Evolutionary conservation across 139 green algal species (phyloP).

Genomic region (Chlamydomonas incerta): DNA sequence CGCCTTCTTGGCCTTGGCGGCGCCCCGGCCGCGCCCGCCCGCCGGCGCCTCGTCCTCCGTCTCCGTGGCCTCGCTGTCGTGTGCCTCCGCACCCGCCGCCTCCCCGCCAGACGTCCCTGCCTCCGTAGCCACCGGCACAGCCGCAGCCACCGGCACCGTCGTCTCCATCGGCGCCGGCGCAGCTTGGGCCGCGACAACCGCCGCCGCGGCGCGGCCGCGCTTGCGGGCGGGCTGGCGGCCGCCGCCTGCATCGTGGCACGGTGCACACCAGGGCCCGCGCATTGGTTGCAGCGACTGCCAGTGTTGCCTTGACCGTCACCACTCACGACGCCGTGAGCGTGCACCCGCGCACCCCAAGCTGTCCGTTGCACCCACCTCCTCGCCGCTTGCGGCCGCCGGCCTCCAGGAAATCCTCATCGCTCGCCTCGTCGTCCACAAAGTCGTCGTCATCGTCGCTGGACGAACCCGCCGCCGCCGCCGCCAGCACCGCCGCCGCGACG

Average conservation of each 20-base stretch:
- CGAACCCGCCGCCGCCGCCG: not conserved
- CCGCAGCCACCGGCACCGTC: not conserved
- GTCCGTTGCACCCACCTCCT: slow-evolving; percentile 13
- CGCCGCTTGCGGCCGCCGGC: slow-evolving; percentile 18
- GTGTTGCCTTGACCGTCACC: no score
- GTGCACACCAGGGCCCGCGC: no score
- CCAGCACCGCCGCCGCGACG: not conserved
- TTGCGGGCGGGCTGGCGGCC: not conserved
- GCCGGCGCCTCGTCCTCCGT: slow-evolving; percentile 33
- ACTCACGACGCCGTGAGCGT: no score
- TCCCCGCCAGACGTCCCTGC: not conserved
- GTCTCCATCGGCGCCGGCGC: not conserved
- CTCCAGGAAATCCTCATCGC: not conserved
- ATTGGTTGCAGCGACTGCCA: no score
- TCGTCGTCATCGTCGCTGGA: not conserved
- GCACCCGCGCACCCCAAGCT: no score
- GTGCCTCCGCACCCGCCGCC: not conserved
- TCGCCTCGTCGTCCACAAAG: slow-evolving; percentile 5
- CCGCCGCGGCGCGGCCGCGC: not conserved
- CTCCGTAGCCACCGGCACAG: not conserved
- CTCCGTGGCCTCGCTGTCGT: slow-evolving; percentile 28
- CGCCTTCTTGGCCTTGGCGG: slow-evolving; percentile 24
- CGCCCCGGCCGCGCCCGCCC: not conserved
- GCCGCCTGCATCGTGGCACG: not conserved
- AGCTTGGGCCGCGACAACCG: not conserved